Evolutionary conservation across 176 grass and related monocot species (phyloP), one percentile per base, ranked within the genome.

Genomic region (Oryza coarctata): DNA sequence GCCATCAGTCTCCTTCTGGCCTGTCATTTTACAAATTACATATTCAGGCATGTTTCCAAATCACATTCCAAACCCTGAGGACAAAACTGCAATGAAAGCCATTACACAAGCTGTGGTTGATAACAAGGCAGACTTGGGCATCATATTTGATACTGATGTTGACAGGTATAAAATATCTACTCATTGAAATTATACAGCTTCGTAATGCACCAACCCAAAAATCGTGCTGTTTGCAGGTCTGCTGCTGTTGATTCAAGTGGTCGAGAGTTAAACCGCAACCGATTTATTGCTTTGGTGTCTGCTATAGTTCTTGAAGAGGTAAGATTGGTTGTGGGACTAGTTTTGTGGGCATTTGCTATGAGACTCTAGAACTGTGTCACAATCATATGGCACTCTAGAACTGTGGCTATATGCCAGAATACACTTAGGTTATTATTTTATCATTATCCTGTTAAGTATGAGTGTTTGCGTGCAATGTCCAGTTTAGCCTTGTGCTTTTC

Each of bases 141-240:
- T 98, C 82, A 98, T 98, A 91, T 98, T 98, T 86, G 93, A 98
- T 85, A 98, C 96, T 64, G 93, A 98, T 88, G 96, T 98, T 18
- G 96, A 98, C 90, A 98, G 96, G 96, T 98, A 36, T 34, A 67
- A 26, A 86, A 81, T 66, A 57, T 14, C 44, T 41, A 87, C 3
- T 35, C n/a, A 49, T 68, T 79, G 65, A 78, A 41, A 28, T 60
- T 82, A 28, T 73, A 34, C 30, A 20, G 23, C 49, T 62, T 9
- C 52, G 12, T 61, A 45, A 39, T 61, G 39, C 18, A 66, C 47
- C 8, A 1, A 14, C 5, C 3, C 36, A 68, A 49, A 82, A 82
- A 61, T 57, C 13, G 29, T 4, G 45, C 68, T 38, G 61, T 69
- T 91, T 77, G 34, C 93, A 99, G 96, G 78, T 99, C 93, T 57